Evolutionary conservation across 306 rosid genomes (phyloP).

Genomic region (Prunus mira): DNA sequence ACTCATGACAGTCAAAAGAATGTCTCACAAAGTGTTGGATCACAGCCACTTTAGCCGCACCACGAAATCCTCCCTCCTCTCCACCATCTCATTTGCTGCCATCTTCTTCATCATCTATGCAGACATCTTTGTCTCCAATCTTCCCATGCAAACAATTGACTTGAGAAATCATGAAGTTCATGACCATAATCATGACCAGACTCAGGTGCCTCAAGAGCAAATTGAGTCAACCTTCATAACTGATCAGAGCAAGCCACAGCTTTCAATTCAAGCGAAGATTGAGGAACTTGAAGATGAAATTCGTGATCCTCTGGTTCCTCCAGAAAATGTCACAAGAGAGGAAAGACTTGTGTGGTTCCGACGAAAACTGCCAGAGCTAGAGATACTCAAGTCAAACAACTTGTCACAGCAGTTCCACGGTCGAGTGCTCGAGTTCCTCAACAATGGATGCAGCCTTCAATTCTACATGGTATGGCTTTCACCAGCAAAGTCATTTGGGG

Average conservation of each 20-base stretch:
- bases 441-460: conserved; percentile 30
- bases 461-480: conserved; percentile 53
- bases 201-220: background rate
- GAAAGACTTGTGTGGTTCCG: conserved; percentile 48
- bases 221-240: background rate
- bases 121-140: background rate
- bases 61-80: conserved; percentile 22
- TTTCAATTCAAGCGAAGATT: background rate
- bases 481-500: conserved; percentile 35
- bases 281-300: too few relatives aligned
- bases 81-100: conserved; percentile 24
- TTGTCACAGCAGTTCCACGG: conserved; percentile 30
- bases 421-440: conserved; percentile 29
- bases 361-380: conserved; percentile 33
- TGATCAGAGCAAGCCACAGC: background rate
- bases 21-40: conserved; percentile 25
- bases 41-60: background rate
- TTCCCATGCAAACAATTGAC: background rate
- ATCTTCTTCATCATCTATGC: conserved; percentile 32
- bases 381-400: conserved; percentile 33
- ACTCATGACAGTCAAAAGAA: background rate
- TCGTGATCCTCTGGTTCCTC: too few relatives aligned
- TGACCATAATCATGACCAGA: background rate
- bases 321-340: conserved; percentile 18
- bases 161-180: conserved; percentile 8